Base-by-base conservation (phyloP, 352 stramenopile species). In the Pythium angustatum region DNA sequence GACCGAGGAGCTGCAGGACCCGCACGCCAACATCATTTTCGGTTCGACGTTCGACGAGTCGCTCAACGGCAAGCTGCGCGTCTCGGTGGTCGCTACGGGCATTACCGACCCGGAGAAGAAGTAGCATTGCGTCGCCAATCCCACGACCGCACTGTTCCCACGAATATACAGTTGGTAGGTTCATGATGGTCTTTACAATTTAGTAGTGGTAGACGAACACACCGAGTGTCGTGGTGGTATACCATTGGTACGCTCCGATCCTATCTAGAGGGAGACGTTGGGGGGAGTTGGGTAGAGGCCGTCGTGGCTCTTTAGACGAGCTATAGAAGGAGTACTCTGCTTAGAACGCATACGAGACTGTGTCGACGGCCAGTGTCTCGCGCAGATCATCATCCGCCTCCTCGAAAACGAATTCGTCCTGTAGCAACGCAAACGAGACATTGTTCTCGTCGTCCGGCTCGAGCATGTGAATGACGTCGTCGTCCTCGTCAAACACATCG, bases 21-120 rank as follows among this genome's bases (percentile, higher is more conserved):
- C 83, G 4, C 81, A 93, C 49, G 86, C 86, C 33, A 95, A 95
- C 68, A 95, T 95, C 67, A 95, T 95, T 64, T 95, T 95, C 56
- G 86, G 86, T 11, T 95, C 86, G 50, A 93, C 83, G 19, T 95
- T 92, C 48, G 85, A 95, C 53, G 79, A 92, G 56, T 88, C 81
- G 21, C 74, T 95, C 31, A 76, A 85, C 22, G 87, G 85, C 44
- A 94, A 92, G 57, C 64, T 95, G 55, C 87, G 87, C 58, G 85
- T 96, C 36, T 96, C 90, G 22, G 81, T 96, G 44, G 83, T 96
- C 21, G 87, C 89, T 44, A 96, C 88, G 33, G 86, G 87, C 59
- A 96, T 96, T 64, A 66, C 81, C n/a, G 86, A 92, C 64, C 75
- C 73, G 11, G 80, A 90, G 36, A 92, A 88, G 63, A 85, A 90